These are phyloP conservation scores for Sonneratia alba DNA, from an alignment of 345 rosid genomes.

Conservation along the genomic window DNA sequence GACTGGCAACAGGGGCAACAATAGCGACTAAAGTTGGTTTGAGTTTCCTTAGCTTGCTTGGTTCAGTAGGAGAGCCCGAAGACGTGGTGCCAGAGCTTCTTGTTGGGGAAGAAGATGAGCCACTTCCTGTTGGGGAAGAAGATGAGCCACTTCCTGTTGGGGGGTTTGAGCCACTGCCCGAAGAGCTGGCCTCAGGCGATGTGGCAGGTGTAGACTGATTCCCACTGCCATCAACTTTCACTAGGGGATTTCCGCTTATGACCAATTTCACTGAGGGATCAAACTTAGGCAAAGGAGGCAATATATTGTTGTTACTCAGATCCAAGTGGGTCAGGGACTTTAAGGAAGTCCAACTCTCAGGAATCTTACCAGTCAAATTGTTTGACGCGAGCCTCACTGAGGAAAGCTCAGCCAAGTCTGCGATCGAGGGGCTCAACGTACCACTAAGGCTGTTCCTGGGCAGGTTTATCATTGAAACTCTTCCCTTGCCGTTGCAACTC, in stretches of 20 bases:
- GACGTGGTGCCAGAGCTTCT: constrained; percentile 18
- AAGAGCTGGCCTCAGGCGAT: constrained; percentile 15
- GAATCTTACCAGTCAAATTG: constrained; percentile 38
- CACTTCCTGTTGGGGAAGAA: constrained; percentile 3
- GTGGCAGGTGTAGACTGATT: constrained; percentile 12
- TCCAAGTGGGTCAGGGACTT: constrained; percentile 40
- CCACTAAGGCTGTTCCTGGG: constrained; percentile 48
- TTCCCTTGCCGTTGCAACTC: constrained; percentile 18
- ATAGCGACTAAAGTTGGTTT: constrained; percentile 29
- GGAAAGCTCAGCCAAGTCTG: constrained; percentile 33
- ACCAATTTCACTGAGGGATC: constrained; percentile 19
- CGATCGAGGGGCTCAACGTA: constrained; percentile 52
- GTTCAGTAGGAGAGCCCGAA: constrained; percentile 19
- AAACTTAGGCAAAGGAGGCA: constrained; percentile 51
- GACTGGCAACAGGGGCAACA: constrained; percentile 40
- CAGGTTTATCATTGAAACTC: constrained; percentile 31
- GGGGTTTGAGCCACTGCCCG: constrained; percentile 15
- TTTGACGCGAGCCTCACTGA: constrained; percentile 39
- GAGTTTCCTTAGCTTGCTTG: constrained; percentile 15
- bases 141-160: constrained; percentile 7
- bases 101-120: constrained; percentile 6
- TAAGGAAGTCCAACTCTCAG: constrained; percentile 49
- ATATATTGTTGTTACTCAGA: constrained; percentile 46
- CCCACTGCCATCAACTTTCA: constrained; percentile 12
- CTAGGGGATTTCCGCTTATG: constrained; percentile 33